Conservation (phyloP, 2,329 filamentous ascomycete species). For the Epichloe brachyelytri region DNA sequence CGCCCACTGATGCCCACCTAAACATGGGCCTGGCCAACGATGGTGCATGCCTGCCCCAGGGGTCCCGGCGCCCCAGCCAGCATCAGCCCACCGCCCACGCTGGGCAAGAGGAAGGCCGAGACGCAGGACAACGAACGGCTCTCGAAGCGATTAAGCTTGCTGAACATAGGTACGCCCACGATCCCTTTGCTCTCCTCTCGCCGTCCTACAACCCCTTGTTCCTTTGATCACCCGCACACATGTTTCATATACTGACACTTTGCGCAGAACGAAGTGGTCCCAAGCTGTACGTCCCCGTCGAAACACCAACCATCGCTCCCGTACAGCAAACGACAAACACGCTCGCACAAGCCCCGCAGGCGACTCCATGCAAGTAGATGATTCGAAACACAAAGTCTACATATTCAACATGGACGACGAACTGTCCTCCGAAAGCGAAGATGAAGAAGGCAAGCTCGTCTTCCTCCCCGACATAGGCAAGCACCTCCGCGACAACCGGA, state of each 20-base stretch:
- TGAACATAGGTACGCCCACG: constrained; percentile 57
- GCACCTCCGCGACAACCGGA: constrained; percentile 59
- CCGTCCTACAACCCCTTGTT: not conserved
- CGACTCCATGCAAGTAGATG: constrained; percentile 72
- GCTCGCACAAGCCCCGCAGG: constrained; percentile 17
- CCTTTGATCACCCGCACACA: not conserved
- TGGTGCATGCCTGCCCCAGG: constrained; percentile 1
- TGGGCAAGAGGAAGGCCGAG: constrained; percentile 47
- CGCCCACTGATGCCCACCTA: not conserved
- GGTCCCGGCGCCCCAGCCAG: not conserved
- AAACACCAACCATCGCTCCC: constrained; percentile 25
- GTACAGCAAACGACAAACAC: not conserved
- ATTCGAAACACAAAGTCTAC: constrained; percentile 77
- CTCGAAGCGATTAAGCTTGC: constrained; percentile 68
- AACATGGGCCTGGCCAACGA: not conserved
- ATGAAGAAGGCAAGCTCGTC: constrained; percentile 48
- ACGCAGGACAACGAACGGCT: constrained; percentile 56
- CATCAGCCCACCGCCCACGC: constrained; percentile 8
- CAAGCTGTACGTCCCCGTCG: constrained; percentile 54
- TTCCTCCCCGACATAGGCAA: constrained; percentile 81
- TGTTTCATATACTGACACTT: constrained; percentile 2
- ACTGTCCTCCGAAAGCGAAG: constrained; percentile 41
- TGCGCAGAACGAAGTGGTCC: constrained; percentile 44
- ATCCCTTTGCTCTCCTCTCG: not conserved
- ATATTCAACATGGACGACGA: constrained; percentile 86